A percentile compares a stretch with the other conserved stretches of the same genome.
Conservation (phyloP, 176 grass and related monocot species). For the Avena insularis region DNA sequence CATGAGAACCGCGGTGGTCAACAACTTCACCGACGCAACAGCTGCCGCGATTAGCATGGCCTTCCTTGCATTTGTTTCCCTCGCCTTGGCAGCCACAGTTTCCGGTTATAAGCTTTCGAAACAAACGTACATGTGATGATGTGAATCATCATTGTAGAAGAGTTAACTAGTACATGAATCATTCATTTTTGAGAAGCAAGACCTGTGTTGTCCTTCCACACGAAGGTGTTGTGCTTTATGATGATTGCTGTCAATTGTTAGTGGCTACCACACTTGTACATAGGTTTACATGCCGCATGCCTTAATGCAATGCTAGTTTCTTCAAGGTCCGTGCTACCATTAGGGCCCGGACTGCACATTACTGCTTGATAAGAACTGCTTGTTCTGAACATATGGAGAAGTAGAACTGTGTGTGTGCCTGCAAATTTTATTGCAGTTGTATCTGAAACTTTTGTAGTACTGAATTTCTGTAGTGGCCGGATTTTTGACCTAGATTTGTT, state of each 20-base stretch:
- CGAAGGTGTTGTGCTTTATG: constrained; percentile 20
- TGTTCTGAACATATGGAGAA: constrained; percentile 17
- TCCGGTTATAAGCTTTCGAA: constrained; percentile 87
- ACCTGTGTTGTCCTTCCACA: constrained; percentile 12
- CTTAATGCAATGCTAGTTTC: constrained; percentile 5
- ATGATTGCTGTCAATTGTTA: constrained; percentile 41
- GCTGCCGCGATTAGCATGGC: constrained; percentile 86
- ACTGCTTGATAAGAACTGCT: constrained; percentile 5
- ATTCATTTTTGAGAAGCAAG: constrained; percentile 32
- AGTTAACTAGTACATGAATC: constrained; percentile 7
- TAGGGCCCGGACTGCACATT: not conserved
- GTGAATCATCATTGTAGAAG: constrained; percentile 52
- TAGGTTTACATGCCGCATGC: constrained; percentile 33
- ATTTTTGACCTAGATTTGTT: not conserved
- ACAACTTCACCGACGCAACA: constrained; percentile 71
- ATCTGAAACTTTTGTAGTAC: not conserved
- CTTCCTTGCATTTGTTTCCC: constrained; percentile 76
- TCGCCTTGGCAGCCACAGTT: constrained; percentile 69
- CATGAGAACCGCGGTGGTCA: constrained; percentile 75
- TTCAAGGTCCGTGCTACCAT: not conserved
- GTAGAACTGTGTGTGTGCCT: not conserved
- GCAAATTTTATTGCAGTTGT: constrained; percentile 8
- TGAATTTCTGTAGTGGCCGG: not conserved
- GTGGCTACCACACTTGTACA: constrained; percentile 48
- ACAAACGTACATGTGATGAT: constrained; percentile 60